Conservation (phyloP, 176 grass and related monocot species). For the Raddia guianensis region DNA sequence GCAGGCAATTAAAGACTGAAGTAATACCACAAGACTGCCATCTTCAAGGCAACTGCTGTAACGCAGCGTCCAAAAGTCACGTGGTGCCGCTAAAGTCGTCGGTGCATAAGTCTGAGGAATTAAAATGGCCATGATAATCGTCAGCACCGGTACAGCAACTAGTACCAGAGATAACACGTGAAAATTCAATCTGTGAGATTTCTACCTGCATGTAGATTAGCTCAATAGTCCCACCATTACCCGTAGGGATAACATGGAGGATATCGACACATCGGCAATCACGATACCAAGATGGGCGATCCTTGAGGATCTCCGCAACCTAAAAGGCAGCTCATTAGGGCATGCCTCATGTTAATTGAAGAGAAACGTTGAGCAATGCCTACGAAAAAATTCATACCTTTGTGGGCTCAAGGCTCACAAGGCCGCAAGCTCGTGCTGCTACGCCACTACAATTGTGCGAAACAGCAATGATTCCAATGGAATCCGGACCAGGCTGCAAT, state of each 20-base stretch:
- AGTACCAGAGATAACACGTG: neutral
- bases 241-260: constrained; percentile 80
- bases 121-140: constrained; percentile 18
- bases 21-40: constrained; percentile 97
- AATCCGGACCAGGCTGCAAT: constrained; percentile 99
- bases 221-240: constrained; percentile 97
- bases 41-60: constrained; percentile 93
- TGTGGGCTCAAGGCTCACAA: constrained; percentile 98
- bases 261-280: constrained; percentile 84
- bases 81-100: constrained; percentile 77
- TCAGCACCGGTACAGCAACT: neutral
- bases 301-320: constrained; percentile 99
- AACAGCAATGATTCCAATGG: constrained; percentile 99
- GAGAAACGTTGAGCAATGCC: neutral
- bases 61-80: constrained; percentile 92
- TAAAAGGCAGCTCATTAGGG: constrained; percentile 40
- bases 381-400: constrained; percentile 58
- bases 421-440: constrained; percentile 97
- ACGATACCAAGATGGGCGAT: constrained; percentile 88
- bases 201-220: constrained; percentile 98
- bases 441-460: constrained; percentile 99
- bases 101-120: constrained; percentile 75
- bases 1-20: neutral
- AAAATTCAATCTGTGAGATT: neutral
- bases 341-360: neutral